Evolutionary conservation across 2,329 filamentous ascomycete genomes (phyloP).

Genomic region (Lachnellula suecica): DNA sequence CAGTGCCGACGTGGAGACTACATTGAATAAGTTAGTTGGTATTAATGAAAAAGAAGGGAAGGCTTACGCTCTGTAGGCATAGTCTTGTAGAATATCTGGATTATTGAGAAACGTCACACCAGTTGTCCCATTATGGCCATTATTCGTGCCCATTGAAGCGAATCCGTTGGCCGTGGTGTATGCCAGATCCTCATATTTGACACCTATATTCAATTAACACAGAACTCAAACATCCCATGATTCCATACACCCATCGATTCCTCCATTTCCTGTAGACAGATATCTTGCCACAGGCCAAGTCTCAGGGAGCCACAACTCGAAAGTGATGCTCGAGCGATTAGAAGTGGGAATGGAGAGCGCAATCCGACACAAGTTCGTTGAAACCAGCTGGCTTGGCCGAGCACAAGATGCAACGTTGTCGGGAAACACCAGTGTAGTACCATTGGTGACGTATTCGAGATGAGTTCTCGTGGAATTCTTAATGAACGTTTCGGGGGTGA

Average conservation of each 20-base stretch:
- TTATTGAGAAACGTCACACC: slow-evolving; percentile 21
- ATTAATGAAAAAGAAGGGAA: not conserved
- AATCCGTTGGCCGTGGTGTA: slow-evolving; percentile 24
- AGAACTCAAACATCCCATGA: not conserved
- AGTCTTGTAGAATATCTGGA: slow-evolving; percentile 23
- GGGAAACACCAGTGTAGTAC: slow-evolving; percentile 8
- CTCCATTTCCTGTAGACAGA: slow-evolving; percentile 36
- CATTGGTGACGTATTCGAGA: slow-evolving; percentile 8
- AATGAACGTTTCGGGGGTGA: slow-evolving; percentile 13
- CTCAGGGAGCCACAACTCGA: slow-evolving; percentile 31
- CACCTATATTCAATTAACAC: not conserved
- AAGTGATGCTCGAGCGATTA: slow-evolving; percentile 9
- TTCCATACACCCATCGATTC: slow-evolving; percentile 24
- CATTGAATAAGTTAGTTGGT: not conserved
- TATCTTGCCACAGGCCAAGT: slow-evolving; percentile 39
- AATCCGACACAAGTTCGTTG: slow-evolving; percentile 20
- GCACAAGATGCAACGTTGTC: slow-evolving; percentile 13
- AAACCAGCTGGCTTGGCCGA: slow-evolving; percentile 13
- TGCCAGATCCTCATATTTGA: slow-evolving; percentile 17
- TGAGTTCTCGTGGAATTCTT: slow-evolving; percentile 10
- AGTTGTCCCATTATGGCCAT: slow-evolving; percentile 26
- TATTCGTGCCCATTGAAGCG: slow-evolving; percentile 24
- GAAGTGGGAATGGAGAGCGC: slow-evolving; percentile 17
- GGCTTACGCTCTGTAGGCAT: slow-evolving; percentile 20
- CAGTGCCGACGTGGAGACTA: slow-evolving; percentile 5